Percentiles rank a stretch among this genome's conserved stretches.
phyloP scores from a whole-genome alignment of 2,329 filamentous ascomycete genomes.

The Cordyceps farinosa region DNA sequence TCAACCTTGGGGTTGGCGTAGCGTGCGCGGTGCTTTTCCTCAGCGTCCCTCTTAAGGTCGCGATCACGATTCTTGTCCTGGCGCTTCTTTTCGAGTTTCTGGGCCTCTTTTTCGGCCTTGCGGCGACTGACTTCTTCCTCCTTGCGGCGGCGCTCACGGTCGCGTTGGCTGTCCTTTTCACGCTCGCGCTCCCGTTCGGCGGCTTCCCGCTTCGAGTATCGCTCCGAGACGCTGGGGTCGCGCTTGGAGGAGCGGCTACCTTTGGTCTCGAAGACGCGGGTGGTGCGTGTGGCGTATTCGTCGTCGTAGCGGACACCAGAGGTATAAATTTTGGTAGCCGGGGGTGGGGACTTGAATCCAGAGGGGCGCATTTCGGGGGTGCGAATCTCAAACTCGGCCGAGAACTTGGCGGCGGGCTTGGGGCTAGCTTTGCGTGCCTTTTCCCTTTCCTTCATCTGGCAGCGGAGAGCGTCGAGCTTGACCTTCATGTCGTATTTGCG shows the following conservation, averaged over 20 bases:
- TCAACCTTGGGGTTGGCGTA: slow-evolving; percentile 33
- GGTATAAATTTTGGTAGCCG: slow-evolving; percentile 34
- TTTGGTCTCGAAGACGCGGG: slow-evolving; percentile 42
- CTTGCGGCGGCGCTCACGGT: slow-evolving; percentile 20
- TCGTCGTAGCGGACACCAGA: slow-evolving; percentile 43
- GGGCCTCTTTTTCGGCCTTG: slow-evolving; percentile 34
- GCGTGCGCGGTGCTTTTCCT: slow-evolving; percentile 34
- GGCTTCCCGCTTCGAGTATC: slow-evolving; percentile 41
- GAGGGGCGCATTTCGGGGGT: slow-evolving; percentile 47
- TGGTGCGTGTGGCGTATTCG: slow-evolving; percentile 34
- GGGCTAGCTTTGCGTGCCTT: slow-evolving; percentile 43
- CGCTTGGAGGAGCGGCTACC: slow-evolving; percentile 40
- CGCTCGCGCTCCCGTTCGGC: slow-evolving; percentile 37
- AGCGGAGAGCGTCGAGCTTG: slow-evolving; percentile 62
- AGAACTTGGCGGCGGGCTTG: slow-evolving; percentile 35
- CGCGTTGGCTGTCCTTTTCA: slow-evolving; percentile 31
- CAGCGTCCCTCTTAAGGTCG: slow-evolving; percentile 35
- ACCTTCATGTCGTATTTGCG: slow-evolving; percentile 74
- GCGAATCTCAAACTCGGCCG: slow-evolving; percentile 44
- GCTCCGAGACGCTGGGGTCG: slow-evolving; percentile 45
- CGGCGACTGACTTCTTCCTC: slow-evolving; percentile 20
- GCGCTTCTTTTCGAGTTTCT: slow-evolving; percentile 34
- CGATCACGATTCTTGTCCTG: slow-evolving; percentile 37
- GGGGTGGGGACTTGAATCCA: slow-evolving; percentile 37
- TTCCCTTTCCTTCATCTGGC: slow-evolving; percentile 44